Base-by-base conservation (phyloP, 2,329 filamentous ascomycete genomes). In the Pseudocercospora musae region DNA sequence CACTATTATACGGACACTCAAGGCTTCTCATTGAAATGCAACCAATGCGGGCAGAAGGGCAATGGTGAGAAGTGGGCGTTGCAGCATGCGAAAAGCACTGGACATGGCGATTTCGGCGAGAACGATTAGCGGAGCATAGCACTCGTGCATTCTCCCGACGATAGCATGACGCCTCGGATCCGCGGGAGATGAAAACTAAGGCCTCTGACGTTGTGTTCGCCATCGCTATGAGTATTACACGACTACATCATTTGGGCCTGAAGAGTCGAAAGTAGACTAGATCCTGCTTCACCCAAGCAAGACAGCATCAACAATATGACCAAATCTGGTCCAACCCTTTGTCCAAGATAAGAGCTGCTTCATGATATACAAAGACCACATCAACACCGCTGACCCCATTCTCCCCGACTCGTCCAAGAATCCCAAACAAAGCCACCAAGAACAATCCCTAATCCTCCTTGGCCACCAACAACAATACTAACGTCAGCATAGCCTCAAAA, bases 1-100 rank as follows among this genome's bases (percentile, higher is more conserved):
- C 86, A 96, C 74, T 98, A 98, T 74, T 97, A 87, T 71, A 97
- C 93, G 0, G 92, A 97, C 74, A 96, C 92, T 0, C 85, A 89
- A 21, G 88, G 88, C 0, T 92, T 97, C 72, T 82, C 85, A 40
- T 84, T 97, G 62, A 86, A 83, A 71, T 98, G 94, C 75, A 91
- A 92, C 66, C 79, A 82, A 2, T 94, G 90, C 72, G 82, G 85
- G 2, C 86, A 85, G 82, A 82, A 87, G 18, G 87, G 90, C 0
- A 85, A 85, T 60, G 90, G 90, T 1, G 82, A 91, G 74, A 77
- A 78, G 46, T 85, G 83, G 60, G 87, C 89, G 1, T 78, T 82
- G 15, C 78, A 82, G 66, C 89, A 92, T 73, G 87, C 87, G 9
- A 77, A 80, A 49, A 75, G 80, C 61, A 89, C 86, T 0, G 84